Evolutionary conservation across 805 yeast genomes (phyloP).

Genomic region (Ogataea populi-albae): DNA sequence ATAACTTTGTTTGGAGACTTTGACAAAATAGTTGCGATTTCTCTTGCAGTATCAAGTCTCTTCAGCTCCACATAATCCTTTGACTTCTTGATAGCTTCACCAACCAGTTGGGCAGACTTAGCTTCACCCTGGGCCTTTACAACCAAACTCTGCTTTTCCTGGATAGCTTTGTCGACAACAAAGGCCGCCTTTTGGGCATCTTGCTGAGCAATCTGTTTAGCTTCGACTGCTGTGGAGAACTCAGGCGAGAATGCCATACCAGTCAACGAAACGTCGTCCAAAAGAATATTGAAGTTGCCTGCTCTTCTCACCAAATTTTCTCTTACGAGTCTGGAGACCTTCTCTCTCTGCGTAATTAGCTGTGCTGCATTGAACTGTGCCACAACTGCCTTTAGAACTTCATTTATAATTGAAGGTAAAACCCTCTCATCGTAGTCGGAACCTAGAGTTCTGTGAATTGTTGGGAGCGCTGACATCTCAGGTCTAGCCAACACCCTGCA

Average conservation of each 20-base stretch:
- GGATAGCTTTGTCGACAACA: constrained; percentile 93
- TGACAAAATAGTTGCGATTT: constrained; percentile 83
- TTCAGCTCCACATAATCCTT: constrained; percentile 95
- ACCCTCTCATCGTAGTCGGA: constrained; percentile 95
- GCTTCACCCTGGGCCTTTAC: constrained; percentile 99
- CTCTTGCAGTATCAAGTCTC: constrained; percentile 95
- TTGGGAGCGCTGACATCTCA: constrained; percentile 70
- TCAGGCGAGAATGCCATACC: constrained; percentile 98
- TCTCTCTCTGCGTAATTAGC: constrained; percentile 97
- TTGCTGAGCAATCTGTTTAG: constrained; percentile 98
- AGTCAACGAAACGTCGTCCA: constrained; percentile 96
- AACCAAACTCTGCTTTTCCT: constrained; percentile 95
- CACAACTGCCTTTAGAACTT: constrained; percentile 92
- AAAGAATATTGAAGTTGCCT: constrained; percentile 73
- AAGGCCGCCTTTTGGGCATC: constrained; percentile 99
- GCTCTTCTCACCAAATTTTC: constrained; percentile 93
- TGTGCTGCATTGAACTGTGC: constrained; percentile 99
- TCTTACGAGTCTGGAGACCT: constrained; percentile 85
- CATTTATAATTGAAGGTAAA: constrained; percentile 96
- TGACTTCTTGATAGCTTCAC: constrained; percentile 97
- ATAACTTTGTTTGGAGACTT: constrained; percentile 88
- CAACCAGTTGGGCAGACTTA: constrained; percentile 93
- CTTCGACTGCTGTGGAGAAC: constrained; percentile 96
- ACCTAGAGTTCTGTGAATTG: constrained; percentile 88
- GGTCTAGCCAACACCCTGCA: constrained; percentile 96